Percentiles rank a stretch among this genome's conserved stretches.
Conservation (phyloP, 169 alveolate genomes). For the Plasmodium sp. region DNA sequence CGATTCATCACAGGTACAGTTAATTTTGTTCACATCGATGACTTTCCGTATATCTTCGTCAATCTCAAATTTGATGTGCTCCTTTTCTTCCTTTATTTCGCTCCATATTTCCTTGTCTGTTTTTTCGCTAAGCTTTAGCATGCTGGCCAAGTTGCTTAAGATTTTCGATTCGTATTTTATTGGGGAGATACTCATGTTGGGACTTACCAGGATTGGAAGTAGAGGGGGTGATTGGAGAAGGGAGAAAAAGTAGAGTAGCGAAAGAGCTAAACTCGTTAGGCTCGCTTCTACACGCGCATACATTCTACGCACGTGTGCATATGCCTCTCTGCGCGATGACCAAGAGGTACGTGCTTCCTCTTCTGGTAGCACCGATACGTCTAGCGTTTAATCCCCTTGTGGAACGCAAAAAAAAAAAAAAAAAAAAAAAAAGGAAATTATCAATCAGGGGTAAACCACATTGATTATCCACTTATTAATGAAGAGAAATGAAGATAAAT, state of each 20-base stretch:
- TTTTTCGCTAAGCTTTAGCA: slow-evolving; percentile 60
- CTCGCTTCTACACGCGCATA: background rate
- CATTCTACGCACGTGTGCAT: background rate
- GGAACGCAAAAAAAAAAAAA: background rate
- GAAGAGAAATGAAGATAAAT: background rate
- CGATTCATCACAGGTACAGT: slow-evolving; percentile 71
- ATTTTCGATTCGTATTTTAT: slow-evolving; percentile 56
- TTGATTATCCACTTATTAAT: background rate
- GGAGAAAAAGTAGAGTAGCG: background rate
- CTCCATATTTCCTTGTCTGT: slow-evolving; percentile 36
- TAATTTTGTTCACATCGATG: slow-evolving; percentile 53
- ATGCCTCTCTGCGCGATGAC: background rate
- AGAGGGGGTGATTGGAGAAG: background rate
- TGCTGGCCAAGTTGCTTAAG: slow-evolving; percentile 39
- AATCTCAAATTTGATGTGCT: slow-evolving; percentile 11
- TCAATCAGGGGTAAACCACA: background rate
- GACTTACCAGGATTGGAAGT: background rate
- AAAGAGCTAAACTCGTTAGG: background rate
- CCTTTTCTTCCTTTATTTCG: slow-evolving; percentile 41
- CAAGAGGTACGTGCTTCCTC: background rate
- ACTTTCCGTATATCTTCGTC: slow-evolving; percentile 64
- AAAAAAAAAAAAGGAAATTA: background rate
- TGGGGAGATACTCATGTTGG: slow-evolving; percentile 54
- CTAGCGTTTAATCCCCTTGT: background rate
- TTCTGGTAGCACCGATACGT: background rate